phyloP scores from a whole-genome alignment of 2,329 filamentous ascomycete genomes.

The Teratosphaeriaceae sp. region DNA sequence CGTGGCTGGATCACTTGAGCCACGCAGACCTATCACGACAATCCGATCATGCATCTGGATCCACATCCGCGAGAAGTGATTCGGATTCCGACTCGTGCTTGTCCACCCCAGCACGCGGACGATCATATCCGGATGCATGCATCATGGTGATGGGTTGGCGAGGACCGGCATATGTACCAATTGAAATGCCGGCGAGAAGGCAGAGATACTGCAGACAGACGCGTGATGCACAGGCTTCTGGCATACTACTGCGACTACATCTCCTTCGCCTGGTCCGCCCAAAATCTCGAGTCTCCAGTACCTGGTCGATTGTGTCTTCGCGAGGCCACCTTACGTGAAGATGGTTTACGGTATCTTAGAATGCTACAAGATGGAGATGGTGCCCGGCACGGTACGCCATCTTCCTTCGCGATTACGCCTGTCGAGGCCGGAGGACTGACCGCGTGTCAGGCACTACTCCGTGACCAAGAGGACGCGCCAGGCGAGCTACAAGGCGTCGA shows the following conservation, averaged over 20 bases:
- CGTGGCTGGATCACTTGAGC: too few relatives aligned
- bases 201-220: too few relatives aligned
- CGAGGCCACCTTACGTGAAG: too few relatives aligned
- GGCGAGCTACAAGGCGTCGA: constrained; percentile 40
- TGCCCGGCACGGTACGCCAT: constrained; percentile 43
- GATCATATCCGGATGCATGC: too few relatives aligned
- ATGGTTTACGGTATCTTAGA: constrained; percentile 46
- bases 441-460: constrained; percentile 33
- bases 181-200: too few relatives aligned
- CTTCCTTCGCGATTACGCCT: background rate
- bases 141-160: too few relatives aligned
- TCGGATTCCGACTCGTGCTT: background rate
- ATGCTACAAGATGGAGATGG: constrained; percentile 38
- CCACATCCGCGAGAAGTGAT: background rate
- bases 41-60: background rate
- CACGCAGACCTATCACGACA: too few relatives aligned
- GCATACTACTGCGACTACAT: too few relatives aligned
- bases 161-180: too few relatives aligned
- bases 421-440: constrained; percentile 10
- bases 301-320: too few relatives aligned
- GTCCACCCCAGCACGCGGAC: background rate
- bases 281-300: background rate
- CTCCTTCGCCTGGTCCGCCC: background rate
- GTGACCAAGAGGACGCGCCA: constrained; percentile 42
- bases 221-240: too few relatives aligned